phyloP scores from a whole-genome alignment of 441 rosid genomes.

The Capsella rubella region DNA sequence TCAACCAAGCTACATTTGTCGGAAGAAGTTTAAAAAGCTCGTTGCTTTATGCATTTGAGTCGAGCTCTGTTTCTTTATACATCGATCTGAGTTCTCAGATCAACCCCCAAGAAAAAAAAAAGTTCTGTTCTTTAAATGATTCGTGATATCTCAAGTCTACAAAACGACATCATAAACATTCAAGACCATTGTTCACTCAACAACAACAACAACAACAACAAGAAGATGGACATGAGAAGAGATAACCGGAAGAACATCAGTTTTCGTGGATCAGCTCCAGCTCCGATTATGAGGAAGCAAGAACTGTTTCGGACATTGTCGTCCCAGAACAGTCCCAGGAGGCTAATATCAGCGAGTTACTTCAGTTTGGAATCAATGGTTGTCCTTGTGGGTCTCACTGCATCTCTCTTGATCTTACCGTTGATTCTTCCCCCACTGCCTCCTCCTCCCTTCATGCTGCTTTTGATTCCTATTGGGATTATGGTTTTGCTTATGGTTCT shows the following conservation, averaged over 20 bases:
- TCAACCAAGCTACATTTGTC: conserved; percentile 37
- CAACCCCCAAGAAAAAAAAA: neutral
- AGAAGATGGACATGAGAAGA: conserved; percentile 57
- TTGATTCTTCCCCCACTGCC: conserved; percentile 91
- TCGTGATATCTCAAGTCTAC: conserved; percentile 40
- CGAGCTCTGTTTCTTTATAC: neutral
- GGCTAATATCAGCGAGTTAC: conserved; percentile 57
- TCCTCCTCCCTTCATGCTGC: conserved; percentile 88
- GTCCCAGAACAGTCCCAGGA: conserved; percentile 52
- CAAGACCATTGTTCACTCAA: conserved; percentile 44
- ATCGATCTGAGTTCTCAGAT: conserved; percentile 16
- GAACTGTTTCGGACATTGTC: conserved; percentile 51
- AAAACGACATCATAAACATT: conserved; percentile 44
- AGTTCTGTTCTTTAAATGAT: conserved; percentile 43
- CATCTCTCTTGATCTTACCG: conserved; percentile 77
- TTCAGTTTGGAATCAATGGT: conserved; percentile 76
- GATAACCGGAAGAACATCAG: conserved; percentile 42
- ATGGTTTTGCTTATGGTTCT: conserved; percentile 72
- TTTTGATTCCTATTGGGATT: conserved; percentile 79
- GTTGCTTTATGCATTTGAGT: conserved; percentile 15
- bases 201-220: conserved; percentile 19
- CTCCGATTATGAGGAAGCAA: conserved; percentile 37
- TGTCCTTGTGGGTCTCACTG: conserved; percentile 71
- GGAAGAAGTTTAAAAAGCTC: neutral
- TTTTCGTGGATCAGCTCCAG: conserved; percentile 25